A percentile compares a stretch with the other conserved stretches of the same genome.
These are phyloP conservation scores for Candida freyschussii DNA, from an alignment of 1,139 yeast species.

Conservation along the genomic window DNA sequence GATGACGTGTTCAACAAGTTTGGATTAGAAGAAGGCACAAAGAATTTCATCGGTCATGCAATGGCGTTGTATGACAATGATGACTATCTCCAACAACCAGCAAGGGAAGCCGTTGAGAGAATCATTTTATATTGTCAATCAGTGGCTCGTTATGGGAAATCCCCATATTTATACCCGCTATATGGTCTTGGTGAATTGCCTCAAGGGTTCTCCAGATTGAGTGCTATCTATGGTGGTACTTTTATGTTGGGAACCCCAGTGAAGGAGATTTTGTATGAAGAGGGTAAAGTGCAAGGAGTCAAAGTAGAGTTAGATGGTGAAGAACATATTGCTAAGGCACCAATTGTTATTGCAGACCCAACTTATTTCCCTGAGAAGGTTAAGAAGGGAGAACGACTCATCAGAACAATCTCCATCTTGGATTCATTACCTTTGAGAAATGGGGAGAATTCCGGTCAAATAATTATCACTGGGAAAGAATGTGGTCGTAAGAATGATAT, in stretches of 20 bases:
- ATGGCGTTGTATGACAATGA: slow-evolving; percentile 98
- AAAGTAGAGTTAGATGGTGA: slow-evolving; percentile 65
- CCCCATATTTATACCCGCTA: slow-evolving; percentile 93
- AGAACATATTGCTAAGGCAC: slow-evolving; percentile 67
- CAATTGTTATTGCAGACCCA: slow-evolving; percentile 95
- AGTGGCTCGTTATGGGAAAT: slow-evolving; percentile 92
- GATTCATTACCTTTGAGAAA: slow-evolving; percentile 82
- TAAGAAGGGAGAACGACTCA: slow-evolving; percentile 73
- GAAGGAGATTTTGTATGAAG: slow-evolving; percentile 53
- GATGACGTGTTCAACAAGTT: slow-evolving; percentile 84
- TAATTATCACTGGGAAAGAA: slow-evolving; percentile 95
- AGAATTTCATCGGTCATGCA: slow-evolving; percentile 96
- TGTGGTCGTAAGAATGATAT: slow-evolving; percentile 91
- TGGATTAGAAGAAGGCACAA: slow-evolving; percentile 89
- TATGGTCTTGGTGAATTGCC: slow-evolving; percentile 98
- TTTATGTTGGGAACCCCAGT: slow-evolving; percentile 97
- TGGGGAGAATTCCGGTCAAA: slow-evolving; percentile 85
- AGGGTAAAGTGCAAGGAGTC: slow-evolving; percentile 10
- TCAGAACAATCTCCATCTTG: slow-evolving; percentile 90
- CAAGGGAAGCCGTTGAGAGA: slow-evolving; percentile 88
- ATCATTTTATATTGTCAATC: slow-evolving; percentile 81
- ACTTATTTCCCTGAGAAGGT: slow-evolving; percentile 95
- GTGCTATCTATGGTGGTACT: slow-evolving; percentile 98
- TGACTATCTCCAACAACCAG: slow-evolving; percentile 82
- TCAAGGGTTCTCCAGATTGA: slow-evolving; percentile 94